phyloP scores from a whole-genome alignment of 345 rosid species.

The Syzygium grande region DNA sequence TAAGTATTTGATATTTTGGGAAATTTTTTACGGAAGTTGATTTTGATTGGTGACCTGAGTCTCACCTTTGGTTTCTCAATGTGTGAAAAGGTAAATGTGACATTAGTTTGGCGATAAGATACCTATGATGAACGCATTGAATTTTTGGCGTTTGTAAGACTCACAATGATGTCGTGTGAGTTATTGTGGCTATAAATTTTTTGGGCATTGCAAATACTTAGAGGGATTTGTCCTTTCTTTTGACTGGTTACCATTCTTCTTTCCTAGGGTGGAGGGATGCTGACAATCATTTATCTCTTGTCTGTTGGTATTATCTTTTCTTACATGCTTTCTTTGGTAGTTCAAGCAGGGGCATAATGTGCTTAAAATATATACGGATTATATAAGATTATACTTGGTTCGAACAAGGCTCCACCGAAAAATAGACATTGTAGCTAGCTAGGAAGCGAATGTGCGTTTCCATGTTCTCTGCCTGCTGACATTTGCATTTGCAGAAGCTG shows the following conservation, averaged over 20 bases:
- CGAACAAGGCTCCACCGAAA: neutral
- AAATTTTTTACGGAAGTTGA: neutral
- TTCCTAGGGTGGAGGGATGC: neutral
- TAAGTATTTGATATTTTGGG: constrained; percentile 23
- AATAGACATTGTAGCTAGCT: neutral
- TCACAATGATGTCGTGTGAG: neutral
- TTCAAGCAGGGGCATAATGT: neutral
- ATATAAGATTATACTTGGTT: neutral
- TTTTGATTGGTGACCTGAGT: neutral
- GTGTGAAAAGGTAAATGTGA: neutral
- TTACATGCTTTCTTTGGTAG: neutral
- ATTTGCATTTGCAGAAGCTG: neutral
- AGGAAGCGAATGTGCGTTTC: neutral
- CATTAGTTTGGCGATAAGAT: neutral
- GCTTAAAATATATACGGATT: neutral
- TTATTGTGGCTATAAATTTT: neutral
- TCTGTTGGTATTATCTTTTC: neutral
- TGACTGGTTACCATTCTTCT: neutral
- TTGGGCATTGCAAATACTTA: neutral
- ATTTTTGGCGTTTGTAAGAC: neutral
- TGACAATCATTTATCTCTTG: neutral
- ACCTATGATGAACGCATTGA: neutral
- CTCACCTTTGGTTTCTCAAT: neutral
- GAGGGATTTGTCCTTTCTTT: neutral
- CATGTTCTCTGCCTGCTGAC: neutral